Conservation (phyloP, 805 yeast species). For the Cyberlindnera nakhonratchasimensis region DNA sequence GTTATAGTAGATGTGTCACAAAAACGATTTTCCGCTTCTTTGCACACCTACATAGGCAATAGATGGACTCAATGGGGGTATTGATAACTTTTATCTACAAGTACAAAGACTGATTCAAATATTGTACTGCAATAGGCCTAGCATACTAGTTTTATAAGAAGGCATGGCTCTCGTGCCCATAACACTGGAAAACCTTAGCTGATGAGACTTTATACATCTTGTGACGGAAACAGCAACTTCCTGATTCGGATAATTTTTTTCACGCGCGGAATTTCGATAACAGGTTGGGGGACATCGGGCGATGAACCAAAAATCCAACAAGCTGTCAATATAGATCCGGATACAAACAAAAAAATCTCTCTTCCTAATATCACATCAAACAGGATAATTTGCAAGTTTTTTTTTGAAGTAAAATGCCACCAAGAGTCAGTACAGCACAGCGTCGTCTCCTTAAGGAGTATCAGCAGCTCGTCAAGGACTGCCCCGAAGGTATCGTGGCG, state of each 20-base stretch:
- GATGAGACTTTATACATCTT: neutral
- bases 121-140: no score
- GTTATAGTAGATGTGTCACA: no score
- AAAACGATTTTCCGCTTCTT: neutral
- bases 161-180: no score
- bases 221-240: no score
- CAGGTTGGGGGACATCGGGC: no score
- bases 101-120: neutral
- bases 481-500: slow-evolving; percentile 95
- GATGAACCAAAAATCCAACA: no score
- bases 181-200: neutral
- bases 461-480: slow-evolving; percentile 78
- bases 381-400: neutral
- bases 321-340: no score
- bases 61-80: no score
- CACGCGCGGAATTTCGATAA: neutral
- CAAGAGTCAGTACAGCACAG: slow-evolving; percentile 61
- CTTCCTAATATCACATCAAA: neutral
- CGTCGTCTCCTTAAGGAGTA: slow-evolving; percentile 83
- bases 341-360: neutral
- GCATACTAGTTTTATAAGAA: no score
- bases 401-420: slow-evolving; percentile 24
- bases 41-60: no score
- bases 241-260: no score
- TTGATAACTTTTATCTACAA: no score